These are phyloP conservation scores for Stachybotrys elegans DNA, from an alignment of 2,329 filamentous ascomycete genomes.

Conservation along the genomic window DNA sequence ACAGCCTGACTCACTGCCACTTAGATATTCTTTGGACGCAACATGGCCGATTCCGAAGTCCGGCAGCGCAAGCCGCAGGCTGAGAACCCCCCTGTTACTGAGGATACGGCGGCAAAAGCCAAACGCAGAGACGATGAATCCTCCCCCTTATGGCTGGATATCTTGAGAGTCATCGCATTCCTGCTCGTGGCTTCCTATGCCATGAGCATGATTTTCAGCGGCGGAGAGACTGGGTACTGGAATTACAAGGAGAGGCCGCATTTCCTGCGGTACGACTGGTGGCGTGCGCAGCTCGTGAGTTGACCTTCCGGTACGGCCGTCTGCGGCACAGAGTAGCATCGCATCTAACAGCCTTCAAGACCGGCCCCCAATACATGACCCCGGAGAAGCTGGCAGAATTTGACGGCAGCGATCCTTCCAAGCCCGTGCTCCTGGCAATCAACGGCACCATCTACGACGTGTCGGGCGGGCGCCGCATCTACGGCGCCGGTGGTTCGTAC, in stretches of 20 bases:
- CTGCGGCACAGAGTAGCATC: background rate
- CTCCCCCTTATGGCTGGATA: constrained; percentile 53
- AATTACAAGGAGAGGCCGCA: constrained; percentile 55
- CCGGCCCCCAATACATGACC: constrained; percentile 64
- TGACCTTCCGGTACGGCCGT: background rate
- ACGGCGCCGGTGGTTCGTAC: constrained; percentile 83
- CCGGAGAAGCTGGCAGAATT: constrained; percentile 67
- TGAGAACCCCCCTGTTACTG: constrained; percentile 16
- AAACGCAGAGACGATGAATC: constrained; percentile 50
- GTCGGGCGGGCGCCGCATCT: constrained; percentile 60
- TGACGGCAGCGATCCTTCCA: constrained; percentile 68
- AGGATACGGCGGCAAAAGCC: constrained; percentile 19
- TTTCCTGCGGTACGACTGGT: constrained; percentile 53
- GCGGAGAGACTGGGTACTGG: constrained; percentile 67
- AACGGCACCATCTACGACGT: constrained; percentile 87
- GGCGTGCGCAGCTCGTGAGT: constrained; percentile 58
- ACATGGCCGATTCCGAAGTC: constrained; percentile 33
- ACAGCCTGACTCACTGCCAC: too few relatives aligned
- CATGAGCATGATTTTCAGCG: constrained; percentile 72
- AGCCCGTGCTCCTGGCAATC: constrained; percentile 86
- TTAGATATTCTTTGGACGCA: too few relatives aligned
- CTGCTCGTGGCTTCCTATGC: constrained; percentile 61
- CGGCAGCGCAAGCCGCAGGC: constrained; percentile 39
- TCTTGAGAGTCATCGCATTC: constrained; percentile 64
- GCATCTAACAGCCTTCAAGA: constrained; percentile 24